Evolutionary conservation across 495 filamentous ascomycete species (phyloP), one percentile per base, ranked within the genome.

Genomic region (Lepraria neglecta): DNA sequence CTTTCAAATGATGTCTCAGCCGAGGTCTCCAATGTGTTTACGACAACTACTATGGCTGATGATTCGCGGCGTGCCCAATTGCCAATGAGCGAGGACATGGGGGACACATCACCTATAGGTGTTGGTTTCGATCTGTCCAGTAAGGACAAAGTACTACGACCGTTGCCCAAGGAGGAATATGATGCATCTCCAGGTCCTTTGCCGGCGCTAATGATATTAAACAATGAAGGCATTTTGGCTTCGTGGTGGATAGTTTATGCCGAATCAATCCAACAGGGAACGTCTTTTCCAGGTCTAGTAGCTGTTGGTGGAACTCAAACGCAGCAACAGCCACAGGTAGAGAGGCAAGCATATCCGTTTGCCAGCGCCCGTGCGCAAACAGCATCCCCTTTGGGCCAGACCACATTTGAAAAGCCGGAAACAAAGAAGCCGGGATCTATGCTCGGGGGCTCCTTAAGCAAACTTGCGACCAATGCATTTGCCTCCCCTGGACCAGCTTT

Each of bases 211-310:
- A 83, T 95, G 77, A 81, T 92, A 38, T 78, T 99, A 4, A 97
- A 94, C 62, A 84, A 96, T 68, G 90, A 97, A 65, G 94, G 94
- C 33, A 76, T 95, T 11, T 77, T 99, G 9, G 81, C 80, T 27
- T 77, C 85, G 21, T 99, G 95, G 95, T 96, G 91, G 86, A 74
- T 97, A 54, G 77, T 97, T 43, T 96, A 97, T 70, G 82, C 86
- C 42, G 91, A 96, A 31, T 87, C 95, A 3, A 84, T 99, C 58
- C 80, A 86, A 53, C 77, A 85, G 65, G 82, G 84, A 0, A 81
- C 83, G 14, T 80, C 83, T 0, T 97, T 94, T 70, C 79, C 84
- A 21, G 87, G 87, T 3, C 76, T 96, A 52, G 75, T 76, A 56
- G 76, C 78, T 60, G 71, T 71, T 50, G 73, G 75, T 65, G 72